These are phyloP conservation scores for Candida tallmaniae DNA, from an alignment of 805 yeast genomes.

Conservation along the genomic window DNA sequence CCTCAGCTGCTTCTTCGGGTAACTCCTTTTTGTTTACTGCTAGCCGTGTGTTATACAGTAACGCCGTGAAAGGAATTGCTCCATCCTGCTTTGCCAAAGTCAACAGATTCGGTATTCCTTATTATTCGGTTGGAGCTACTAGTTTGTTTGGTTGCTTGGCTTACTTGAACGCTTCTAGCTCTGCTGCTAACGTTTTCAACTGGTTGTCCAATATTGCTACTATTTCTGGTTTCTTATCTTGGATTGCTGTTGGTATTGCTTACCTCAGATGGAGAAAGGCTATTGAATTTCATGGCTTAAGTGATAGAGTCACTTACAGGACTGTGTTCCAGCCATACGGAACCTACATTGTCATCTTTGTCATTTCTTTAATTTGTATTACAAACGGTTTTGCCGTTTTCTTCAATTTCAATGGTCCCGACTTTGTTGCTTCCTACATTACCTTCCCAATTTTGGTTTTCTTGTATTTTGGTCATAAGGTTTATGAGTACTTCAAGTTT, in stretches of 20 bases:
- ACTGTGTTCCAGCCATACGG: slow-evolving; percentile 55
- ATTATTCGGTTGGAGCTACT: slow-evolving; percentile 26
- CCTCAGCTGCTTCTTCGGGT: slow-evolving; percentile 51
- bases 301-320: slow-evolving; percentile 54
- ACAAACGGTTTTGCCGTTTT: slow-evolving; percentile 76
- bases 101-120: slow-evolving; percentile 44
- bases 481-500: slow-evolving; percentile 31
- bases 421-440: slow-evolving; percentile 69
- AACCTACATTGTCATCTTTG: slow-evolving; percentile 48
- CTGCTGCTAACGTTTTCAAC: slow-evolving; percentile 50
- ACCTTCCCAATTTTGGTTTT: slow-evolving; percentile 54
- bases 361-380: slow-evolving; percentile 49
- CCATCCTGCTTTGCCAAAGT: slow-evolving; percentile 30
- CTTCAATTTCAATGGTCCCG: slow-evolving; percentile 50
- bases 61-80: slow-evolving; percentile 36
- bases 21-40: slow-evolving; percentile 39
- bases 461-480: slow-evolving; percentile 56
- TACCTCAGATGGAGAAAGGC: slow-evolving; percentile 66
- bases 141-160: slow-evolving; percentile 43
- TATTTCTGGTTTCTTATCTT: slow-evolving; percentile 61
- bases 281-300: slow-evolving; percentile 45
- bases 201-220: slow-evolving; percentile 67
- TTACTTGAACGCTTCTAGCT: slow-evolving; percentile 50
- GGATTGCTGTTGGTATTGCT: slow-evolving; percentile 52
- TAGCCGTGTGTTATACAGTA: slow-evolving; percentile 39